Evolutionary conservation across 208 protist species (phyloP), one percentile per base, ranked within the genome.

Genomic region (Trypanosoma caninum): DNA sequence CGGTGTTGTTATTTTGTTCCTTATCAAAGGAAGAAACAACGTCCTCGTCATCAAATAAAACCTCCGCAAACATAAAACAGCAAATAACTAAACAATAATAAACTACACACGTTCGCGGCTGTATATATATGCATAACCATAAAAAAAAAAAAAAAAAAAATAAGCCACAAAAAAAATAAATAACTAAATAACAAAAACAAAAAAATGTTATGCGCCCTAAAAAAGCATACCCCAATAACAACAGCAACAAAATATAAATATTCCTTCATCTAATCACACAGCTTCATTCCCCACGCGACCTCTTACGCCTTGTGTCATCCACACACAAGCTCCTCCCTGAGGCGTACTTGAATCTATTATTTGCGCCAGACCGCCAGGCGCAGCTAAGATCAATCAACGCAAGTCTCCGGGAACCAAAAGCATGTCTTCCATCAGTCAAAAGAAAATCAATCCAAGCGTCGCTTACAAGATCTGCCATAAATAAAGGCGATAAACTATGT

Each of bases 61-160:
- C 62, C 45, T 89, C 78, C 9, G 50, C 47, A 63, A 89, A 89
- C 82, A 85, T 83, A 0, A 22, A 10, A 4, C 20, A 52, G 34
- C 2, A 47, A 30, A n/a, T 3, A 59, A 28, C 16, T 3, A 18
- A 47, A 33, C 22, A 40, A 41, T 41, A 5, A 55, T 22, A 11
- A 13, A 13, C 6, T 2, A 8, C 3, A 11, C 3, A n/a, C 14
- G 3, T 7, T 1, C 38, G 14, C 13, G 40, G 20, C 13, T 20
- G 3, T 45, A 45, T 45, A 14, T 41, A 4, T 28, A 11, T 55
- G 22, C 23, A 58, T 58, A 46, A 9, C 27, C 16, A 33, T 50
- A 40, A 50, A 44, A n/a, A 46, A 41, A 48, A 46, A 30, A 13
- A 42, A 45, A 20, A 59, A 18, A 47, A 47, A 45, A 47, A 34